Base-by-base conservation (phyloP, 1,284 basidiomycete genomes). In the Ustilago crameri region DNA sequence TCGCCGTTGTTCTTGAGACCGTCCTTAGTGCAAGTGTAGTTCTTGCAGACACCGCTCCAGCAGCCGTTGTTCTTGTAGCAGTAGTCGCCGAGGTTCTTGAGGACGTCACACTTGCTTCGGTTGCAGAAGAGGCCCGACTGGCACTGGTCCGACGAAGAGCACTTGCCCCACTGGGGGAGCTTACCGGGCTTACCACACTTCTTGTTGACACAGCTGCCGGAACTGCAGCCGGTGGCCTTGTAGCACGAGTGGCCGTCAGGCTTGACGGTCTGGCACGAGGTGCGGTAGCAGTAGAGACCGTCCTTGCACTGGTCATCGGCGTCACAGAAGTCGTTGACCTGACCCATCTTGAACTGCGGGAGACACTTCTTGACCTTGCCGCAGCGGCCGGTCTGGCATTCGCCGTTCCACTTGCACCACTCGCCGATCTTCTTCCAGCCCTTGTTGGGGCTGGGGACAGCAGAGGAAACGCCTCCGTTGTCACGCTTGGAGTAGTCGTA, bases 11-110 rank as follows among this genome's bases (percentile, higher is more conserved):
- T 44, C 22, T 42, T 47, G 34, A 57, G 54, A 51, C 54, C 59
- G 64, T 64, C 60, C 51, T 53, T 54, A 20, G 32, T 44, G n/a
- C n/a, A n/a, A n/a, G n/a, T n/a, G n/a, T n/a, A n/a, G n/a, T n/a
- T n/a, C n/a, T n/a, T n/a, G 61, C 70, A 74, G 51, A 45, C 26
- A 17, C 51, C 46, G 14, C 34, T 51, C 30, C 51, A 49, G 54
- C 70, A 74, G n/a, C 58, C 64, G 50, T 56, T 46, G 54, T 55
- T 35, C 61, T 64, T 64, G 67, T 70, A 64, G 67, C 67, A 70
- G 61, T 64, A 70, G 22, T 26, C 15, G 5, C 57, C 57, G 50
- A 32, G 17, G 9, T n/a, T 10, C 27, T 38, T 18, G 27, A 56
- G n/a, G 26, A 44, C 52, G 9, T 48, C 43, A 44, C 70, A 74